A percentile compares a stretch with the other conserved stretches of the same genome.
These are phyloP conservation scores for Metarhizium album DNA, from an alignment of 2,329 filamentous ascomycete genomes.

Conservation along the genomic window DNA sequence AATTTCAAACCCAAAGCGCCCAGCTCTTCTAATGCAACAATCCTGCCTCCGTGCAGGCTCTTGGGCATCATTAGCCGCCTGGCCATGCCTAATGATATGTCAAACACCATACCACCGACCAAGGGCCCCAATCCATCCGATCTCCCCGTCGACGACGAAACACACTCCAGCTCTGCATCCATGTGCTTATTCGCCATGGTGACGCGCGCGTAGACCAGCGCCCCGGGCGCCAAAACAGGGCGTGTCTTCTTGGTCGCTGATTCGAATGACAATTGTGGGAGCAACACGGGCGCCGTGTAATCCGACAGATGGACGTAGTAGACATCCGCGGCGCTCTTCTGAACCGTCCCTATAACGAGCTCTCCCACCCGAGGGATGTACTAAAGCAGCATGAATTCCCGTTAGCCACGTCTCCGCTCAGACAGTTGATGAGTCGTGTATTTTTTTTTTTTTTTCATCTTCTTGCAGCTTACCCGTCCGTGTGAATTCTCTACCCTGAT, in stretches of 20 bases:
- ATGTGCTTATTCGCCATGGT: constrained; percentile 67
- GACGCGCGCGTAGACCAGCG: constrained; percentile 83
- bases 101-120: constrained; percentile 76
- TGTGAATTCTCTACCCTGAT: constrained; percentile 65
- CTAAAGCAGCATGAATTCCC: constrained; percentile 25
- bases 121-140: constrained; percentile 79
- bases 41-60: constrained; percentile 47
- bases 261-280: constrained; percentile 89
- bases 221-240: constrained; percentile 62
- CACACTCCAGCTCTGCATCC: constrained; percentile 84
- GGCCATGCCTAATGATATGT: constrained; percentile 72
- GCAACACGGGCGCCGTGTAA: constrained; percentile 51
- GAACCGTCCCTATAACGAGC: constrained; percentile 77
- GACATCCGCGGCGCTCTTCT: constrained; percentile 62
- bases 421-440: background rate
- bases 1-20: constrained; percentile 70
- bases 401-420: background rate
- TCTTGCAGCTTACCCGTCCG: constrained; percentile 52
- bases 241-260: constrained; percentile 85
- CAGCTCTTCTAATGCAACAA: constrained; percentile 71
- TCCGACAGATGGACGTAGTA: constrained; percentile 71
- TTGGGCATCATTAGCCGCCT: constrained; percentile 61
- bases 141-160: constrained; percentile 77
- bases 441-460: too few relatives aligned
- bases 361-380: constrained; percentile 76